These are phyloP conservation scores for Alloascoidea hylecoeti DNA, from an alignment of 805 yeast genomes.

Conservation along the genomic window DNA sequence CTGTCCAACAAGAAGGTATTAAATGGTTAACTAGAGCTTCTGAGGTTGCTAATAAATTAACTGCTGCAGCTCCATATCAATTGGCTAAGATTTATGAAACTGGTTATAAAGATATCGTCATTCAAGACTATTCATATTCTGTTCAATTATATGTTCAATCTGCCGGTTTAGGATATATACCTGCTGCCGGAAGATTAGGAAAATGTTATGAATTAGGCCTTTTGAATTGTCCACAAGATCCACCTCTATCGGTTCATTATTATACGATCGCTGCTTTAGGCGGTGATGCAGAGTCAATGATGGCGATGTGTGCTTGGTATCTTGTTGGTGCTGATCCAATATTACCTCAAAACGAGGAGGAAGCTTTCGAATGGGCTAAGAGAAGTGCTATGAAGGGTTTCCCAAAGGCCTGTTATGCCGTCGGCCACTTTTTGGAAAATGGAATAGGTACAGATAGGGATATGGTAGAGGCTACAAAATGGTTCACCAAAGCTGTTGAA, in stretches of 20 bases:
- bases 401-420: constrained; percentile 74
- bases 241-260: constrained; percentile 79
- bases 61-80: constrained; percentile 91
- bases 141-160: constrained; percentile 77
- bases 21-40: constrained; percentile 88
- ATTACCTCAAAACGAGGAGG: constrained; percentile 61
- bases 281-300: constrained; percentile 83
- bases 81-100: constrained; percentile 69
- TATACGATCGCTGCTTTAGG: constrained; percentile 82
- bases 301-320: constrained; percentile 95
- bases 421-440: constrained; percentile 72
- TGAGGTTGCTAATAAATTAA: constrained; percentile 68
- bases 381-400: constrained; percentile 67
- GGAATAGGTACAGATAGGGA: constrained; percentile 76
- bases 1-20: constrained; percentile 73
- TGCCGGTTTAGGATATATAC: constrained; percentile 75
- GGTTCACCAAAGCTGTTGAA: constrained; percentile 68
- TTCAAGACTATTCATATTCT: constrained; percentile 74
- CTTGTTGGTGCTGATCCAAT: constrained; percentile 82
- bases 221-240: constrained; percentile 58
- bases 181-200: constrained; percentile 71
- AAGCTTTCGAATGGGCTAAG: constrained; percentile 91
- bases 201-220: constrained; percentile 73
- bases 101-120: constrained; percentile 79
- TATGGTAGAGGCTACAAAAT: constrained; percentile 40